Base-by-base conservation (phyloP, 768 basidiomycete species). In the Lactarius hatsudake region DNA sequence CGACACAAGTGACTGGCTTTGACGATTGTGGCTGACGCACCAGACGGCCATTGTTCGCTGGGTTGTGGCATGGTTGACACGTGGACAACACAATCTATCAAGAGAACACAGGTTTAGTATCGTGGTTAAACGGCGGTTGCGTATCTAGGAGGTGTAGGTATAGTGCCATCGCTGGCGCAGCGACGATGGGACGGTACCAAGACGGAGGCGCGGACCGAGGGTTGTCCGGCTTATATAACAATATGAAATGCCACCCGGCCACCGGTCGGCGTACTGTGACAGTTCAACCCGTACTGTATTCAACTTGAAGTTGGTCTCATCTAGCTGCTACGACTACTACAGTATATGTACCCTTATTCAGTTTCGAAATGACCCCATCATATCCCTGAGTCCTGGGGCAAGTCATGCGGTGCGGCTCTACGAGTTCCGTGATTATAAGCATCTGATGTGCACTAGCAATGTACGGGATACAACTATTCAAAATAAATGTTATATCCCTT, bases 341-440 rank as follows among this genome's bases (percentile, higher is more conserved):
- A n/a, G n/a, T n/a, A 32, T 32, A 40, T 13, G 36, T n/a, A n/a
- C 12, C 80, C 72, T 78, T 84, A 69, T 78, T 82, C 54, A 87
- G 76, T 9, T 78, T 76, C 5, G 78, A 74, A 54, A 87, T 81
- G 10, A 79, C 26, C 78, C 30, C 82, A 36, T 84, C 82, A 10
- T 82, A 81, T 86, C 85, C 40, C 89, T 86, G 10, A 89, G 78
- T 30, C 78, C 80, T 1, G 81, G 83, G 28, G 59, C 5, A 42
- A 17, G 40, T 40, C 40, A 4, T 15, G 17, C 17, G 40, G 5
- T 17, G 40, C 40, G 6, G 17, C 15, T 17, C 40, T 42, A 42
- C 40, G 5, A 18, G 40, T 17, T 18, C 5, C 6, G 40, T 42
- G 17, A 18, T 42, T 42, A 15, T 17, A 18, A 42, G 15, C 17